Evolutionary conservation across 1,139 yeast genomes (phyloP), one percentile per base, ranked within the genome.

Genomic region (Nematodospora anomalae): DNA sequence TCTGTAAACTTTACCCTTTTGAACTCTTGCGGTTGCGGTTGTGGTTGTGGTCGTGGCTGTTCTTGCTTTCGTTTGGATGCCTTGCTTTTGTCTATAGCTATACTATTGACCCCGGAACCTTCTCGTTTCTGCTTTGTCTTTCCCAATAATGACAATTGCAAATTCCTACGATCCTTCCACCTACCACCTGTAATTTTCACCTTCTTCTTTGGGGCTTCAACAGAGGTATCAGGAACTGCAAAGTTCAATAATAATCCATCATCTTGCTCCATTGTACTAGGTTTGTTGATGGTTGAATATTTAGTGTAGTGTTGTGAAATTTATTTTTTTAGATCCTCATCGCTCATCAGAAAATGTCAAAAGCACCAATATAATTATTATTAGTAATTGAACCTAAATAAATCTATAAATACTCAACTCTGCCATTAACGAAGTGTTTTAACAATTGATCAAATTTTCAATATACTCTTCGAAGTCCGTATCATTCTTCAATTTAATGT

Each of bases 81-180:
- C 28, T 12, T 31, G 5, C 54, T 45, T 24, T 53, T 50, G 14
- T 55, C 53, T 15, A 72, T 55, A 25, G 53, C 51, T 32, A 62
- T 59, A 38, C 60, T 58, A 43, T 71, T 71, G n/a, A 62, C 68
- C 6, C 71, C 72, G 15, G 67, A 54, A 7, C 57, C 53, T 7
- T 47, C 50, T 32, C 52, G 53, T n/a, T 49, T 53, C 32, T 55
- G 62, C 37, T 53, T 59, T 18, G 49, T 46, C 54, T 78, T 62
- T 16, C 80, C 80, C 49, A 66, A 70, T 31, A 66, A 47, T 14
- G 64, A 56, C 38, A 79, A 62, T 50, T 76, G 79, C 30, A 72
- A 70, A 52, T 74, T 76, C 49, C 94, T 69, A 44, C 95, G 72
- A 42, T 86, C 95, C 50, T 77, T 82, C 95, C 95, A 85, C 50